Evolutionary conservation across 2,329 filamentous ascomycete genomes (phyloP).

Genomic region (Clonostachys byssicola): DNA sequence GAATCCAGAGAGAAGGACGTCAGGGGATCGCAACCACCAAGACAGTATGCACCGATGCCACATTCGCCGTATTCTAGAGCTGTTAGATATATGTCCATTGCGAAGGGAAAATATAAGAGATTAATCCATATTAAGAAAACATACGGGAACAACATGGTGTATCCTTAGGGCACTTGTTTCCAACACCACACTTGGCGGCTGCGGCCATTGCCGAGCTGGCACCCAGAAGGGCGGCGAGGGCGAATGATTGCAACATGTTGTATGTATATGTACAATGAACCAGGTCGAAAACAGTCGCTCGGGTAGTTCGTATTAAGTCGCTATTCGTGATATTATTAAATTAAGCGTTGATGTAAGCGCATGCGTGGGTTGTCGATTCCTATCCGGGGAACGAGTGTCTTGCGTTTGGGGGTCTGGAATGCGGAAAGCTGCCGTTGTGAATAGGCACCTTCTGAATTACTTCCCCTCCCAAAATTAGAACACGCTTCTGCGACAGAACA

Average conservation of each 20-base stretch:
- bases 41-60: conserved; percentile 89
- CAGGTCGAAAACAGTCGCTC: too few relatives aligned
- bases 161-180: conserved; percentile 63
- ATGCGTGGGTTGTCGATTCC: too few relatives aligned
- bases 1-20: conserved; percentile 80
- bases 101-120: not conserved
- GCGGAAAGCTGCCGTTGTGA: too few relatives aligned
- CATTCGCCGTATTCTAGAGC: conserved; percentile 82
- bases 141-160: conserved; percentile 78
- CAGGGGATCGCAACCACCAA: conserved; percentile 89
- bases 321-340: too few relatives aligned
- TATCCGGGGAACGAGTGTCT: too few relatives aligned
- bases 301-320: too few relatives aligned
- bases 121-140: conserved; percentile 22
- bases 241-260: conserved; percentile 23
- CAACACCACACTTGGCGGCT: conserved; percentile 37
- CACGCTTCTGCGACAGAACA: too few relatives aligned
- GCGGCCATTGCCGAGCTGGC: conserved; percentile 15
- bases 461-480: too few relatives aligned
- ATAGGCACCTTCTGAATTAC: too few relatives aligned
- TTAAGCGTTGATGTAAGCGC: too few relatives aligned
- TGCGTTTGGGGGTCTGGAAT: too few relatives aligned
- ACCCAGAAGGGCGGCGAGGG: conserved; percentile 22
- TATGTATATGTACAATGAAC: too few relatives aligned
- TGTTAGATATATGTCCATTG: conserved; percentile 8